Evolutionary conservation across 2,329 filamentous ascomycete genomes (phyloP).

Genomic region (Pseudogymnoascus pannorum): DNA sequence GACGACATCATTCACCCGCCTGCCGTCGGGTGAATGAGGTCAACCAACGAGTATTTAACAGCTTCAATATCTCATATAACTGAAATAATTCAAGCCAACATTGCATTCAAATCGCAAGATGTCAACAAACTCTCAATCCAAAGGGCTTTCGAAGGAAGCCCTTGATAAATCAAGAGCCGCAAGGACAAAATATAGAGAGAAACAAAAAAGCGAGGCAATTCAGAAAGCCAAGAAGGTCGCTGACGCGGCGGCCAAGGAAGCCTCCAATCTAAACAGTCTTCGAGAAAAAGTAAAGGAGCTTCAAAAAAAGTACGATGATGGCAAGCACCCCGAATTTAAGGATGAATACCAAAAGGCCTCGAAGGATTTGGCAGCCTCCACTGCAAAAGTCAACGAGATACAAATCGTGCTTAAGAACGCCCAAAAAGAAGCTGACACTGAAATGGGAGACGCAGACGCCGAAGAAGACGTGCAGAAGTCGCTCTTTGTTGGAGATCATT

Average conservation of each 20-base stretch:
- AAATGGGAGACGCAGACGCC: not conserved
- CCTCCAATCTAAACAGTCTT: not conserved
- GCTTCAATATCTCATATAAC: not conserved
- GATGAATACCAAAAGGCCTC: constrained; percentile 4
- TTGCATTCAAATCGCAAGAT: not conserved
- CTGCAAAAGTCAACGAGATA: not conserved
- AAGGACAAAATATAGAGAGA: not conserved
- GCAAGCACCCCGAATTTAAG: not conserved
- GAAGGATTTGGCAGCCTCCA: not conserved
- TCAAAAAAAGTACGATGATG: not conserved
- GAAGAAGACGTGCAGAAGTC: not conserved
- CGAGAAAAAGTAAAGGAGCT: not conserved
- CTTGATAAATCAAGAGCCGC: not conserved
- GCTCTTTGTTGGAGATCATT: too few relatives aligned
- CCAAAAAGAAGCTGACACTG: not conserved
- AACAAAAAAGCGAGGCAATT: not conserved
- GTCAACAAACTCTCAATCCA: not conserved
- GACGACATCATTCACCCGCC: not conserved
- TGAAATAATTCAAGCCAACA: not conserved
- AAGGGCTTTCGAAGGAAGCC: not conserved
- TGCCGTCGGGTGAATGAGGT: not conserved
- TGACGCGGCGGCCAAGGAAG: not conserved
- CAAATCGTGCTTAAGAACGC: not conserved
- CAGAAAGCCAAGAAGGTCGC: not conserved
- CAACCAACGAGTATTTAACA: not conserved